phyloP scores from a whole-genome alignment of 441 rosid genomes.

The Kokia cookei region DNA sequence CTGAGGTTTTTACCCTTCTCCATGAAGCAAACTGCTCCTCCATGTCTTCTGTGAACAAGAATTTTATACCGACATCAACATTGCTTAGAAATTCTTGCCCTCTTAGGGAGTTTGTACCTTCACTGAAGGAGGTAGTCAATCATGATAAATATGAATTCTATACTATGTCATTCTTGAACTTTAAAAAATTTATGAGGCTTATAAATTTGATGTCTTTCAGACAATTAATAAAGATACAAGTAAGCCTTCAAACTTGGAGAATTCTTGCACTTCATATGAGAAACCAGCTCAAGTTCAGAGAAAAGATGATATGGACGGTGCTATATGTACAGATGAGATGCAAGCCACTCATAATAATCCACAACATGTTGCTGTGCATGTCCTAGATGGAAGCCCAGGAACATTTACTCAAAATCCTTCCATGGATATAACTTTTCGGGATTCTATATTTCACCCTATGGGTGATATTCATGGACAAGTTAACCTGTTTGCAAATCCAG shows the following conservation, averaged over 20 bases:
- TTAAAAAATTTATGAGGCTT: conserved; percentile 28
- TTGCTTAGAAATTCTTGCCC: conserved; percentile 32
- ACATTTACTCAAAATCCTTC: conserved; percentile 39
- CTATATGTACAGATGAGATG: conserved; percentile 32
- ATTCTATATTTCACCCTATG: conserved; percentile 42
- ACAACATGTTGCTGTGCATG: conserved; percentile 57
- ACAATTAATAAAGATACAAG: conserved; percentile 38
- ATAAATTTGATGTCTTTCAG: conserved; percentile 35
- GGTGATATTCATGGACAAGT: conserved; percentile 45
- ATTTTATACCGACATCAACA: conserved; percentile 20
- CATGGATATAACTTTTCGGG: conserved; percentile 42
- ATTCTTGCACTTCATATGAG: conserved; percentile 26
- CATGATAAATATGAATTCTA: conserved; percentile 22
- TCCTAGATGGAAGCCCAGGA: conserved; percentile 51
- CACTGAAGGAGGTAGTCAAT: conserved; percentile 38
- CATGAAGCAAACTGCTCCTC: conserved; percentile 57
- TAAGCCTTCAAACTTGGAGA: conserved; percentile 39
- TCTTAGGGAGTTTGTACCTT: conserved; percentile 51
- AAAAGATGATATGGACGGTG: conserved; percentile 23
- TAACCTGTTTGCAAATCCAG: conserved; percentile 39
- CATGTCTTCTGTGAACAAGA: conserved; percentile 44
- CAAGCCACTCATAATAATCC: conserved; percentile 58
- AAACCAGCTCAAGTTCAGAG: conserved; percentile 30
- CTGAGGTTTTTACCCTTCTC: conserved; percentile 45
- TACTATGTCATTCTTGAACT: conserved; percentile 25